Evolutionary conservation across 805 yeast species (phyloP).

Genomic region (Cyberlindnera amylophila): DNA sequence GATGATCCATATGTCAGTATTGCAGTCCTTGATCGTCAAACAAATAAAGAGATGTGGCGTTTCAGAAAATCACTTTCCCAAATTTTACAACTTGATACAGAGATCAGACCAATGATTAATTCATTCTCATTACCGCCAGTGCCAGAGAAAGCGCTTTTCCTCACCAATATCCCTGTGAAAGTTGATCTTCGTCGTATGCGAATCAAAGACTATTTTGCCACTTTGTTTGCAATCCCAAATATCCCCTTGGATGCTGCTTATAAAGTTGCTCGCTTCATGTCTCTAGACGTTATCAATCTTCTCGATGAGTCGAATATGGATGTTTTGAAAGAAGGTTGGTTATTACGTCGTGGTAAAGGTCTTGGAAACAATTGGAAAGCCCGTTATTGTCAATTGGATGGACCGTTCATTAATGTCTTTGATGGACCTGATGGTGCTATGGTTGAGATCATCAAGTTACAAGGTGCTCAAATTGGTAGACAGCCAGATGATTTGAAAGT

Average conservation of each 20-base stretch:
- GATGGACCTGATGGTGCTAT: slow-evolving; percentile 54
- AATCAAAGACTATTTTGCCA: slow-evolving; percentile 56
- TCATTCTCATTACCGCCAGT: slow-evolving; percentile 47
- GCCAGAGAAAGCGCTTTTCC: slow-evolving; percentile 61
- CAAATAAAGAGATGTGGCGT: slow-evolving; percentile 69
- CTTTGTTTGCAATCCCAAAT: slow-evolving; percentile 53
- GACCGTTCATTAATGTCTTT: slow-evolving; percentile 50
- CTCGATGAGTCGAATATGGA: slow-evolving; percentile 49
- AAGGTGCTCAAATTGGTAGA: slow-evolving; percentile 53
- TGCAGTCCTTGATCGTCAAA: slow-evolving; percentile 57
- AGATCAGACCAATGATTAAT: slow-evolving; percentile 51
- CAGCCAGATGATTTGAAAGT: slow-evolving; percentile 33
- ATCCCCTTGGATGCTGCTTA: slow-evolving; percentile 50
- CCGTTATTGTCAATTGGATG: slow-evolving; percentile 64
- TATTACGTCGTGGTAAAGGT: slow-evolving; percentile 62
- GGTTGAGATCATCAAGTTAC: slow-evolving; percentile 48
- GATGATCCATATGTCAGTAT: slow-evolving; percentile 63
- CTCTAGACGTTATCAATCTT: slow-evolving; percentile 62
- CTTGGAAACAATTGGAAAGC: slow-evolving; percentile 64
- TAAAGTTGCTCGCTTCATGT: slow-evolving; percentile 59
- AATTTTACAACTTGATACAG: slow-evolving; percentile 57
- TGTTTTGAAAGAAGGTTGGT: slow-evolving; percentile 57
- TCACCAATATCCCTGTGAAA: slow-evolving; percentile 56
- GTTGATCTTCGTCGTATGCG: slow-evolving; percentile 57
- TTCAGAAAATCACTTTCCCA: slow-evolving; percentile 61